phyloP scores from a whole-genome alignment of 305 asterid species.

The Fraxinus floribunda region DNA sequence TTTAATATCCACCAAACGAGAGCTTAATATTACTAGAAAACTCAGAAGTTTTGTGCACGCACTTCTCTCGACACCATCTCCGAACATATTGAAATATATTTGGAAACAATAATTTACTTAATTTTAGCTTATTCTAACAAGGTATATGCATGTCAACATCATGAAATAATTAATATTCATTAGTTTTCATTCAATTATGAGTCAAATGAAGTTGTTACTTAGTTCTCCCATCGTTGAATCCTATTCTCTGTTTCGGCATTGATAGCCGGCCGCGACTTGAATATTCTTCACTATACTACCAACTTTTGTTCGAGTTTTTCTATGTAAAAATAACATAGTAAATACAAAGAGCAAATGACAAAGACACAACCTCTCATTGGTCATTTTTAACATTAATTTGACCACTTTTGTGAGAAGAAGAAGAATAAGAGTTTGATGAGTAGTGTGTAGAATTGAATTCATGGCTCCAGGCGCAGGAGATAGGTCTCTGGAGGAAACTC shows the following conservation, averaged over 20 bases:
- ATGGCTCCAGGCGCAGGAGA: constrained; percentile 51
- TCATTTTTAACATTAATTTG: neutral
- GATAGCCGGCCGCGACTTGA: constrained; percentile 31
- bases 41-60: neutral
- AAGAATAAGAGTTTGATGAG: neutral
- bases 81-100: neutral
- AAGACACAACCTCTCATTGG: neutral
- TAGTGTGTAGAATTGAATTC: neutral
- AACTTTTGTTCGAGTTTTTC: neutral
- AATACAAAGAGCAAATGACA: constrained; percentile 15
- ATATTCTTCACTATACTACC: neutral
- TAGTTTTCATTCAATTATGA: neutral
- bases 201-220: neutral
- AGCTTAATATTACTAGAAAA: too few species aligned
- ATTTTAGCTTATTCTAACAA: neutral
- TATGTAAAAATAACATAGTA: constrained; percentile 19
- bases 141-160: neutral
- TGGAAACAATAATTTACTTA: neutral
- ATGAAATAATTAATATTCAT: neutral
- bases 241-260: constrained; percentile 16
- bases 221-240: neutral
- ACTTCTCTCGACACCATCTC: neutral
- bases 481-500: constrained; percentile 56
- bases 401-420: neutral
- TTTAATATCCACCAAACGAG: neutral